Evolutionary conservation across 2,329 filamentous ascomycete genomes (phyloP).

Genomic region (Paradendryphiella salina): DNA sequence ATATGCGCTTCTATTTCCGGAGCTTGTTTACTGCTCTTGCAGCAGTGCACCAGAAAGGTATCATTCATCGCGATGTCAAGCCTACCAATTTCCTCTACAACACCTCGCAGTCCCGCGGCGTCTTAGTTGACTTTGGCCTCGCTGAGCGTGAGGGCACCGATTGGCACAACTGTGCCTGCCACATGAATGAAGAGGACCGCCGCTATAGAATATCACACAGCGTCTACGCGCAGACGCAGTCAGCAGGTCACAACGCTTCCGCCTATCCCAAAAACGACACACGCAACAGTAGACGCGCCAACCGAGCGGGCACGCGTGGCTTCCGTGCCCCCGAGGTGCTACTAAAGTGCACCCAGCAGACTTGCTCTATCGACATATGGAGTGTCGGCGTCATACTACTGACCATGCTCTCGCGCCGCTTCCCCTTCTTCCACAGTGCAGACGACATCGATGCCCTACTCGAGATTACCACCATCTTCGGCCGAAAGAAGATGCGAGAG

Average conservation of each 20-base stretch:
- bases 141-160: slow-evolving; percentile 76
- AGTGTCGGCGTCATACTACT: slow-evolving; percentile 94
- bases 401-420: slow-evolving; percentile 88
- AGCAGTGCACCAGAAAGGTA: slow-evolving; percentile 79
- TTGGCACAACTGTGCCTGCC: slow-evolving; percentile 79
- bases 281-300: slow-evolving; percentile 84
- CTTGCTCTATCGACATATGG: slow-evolving; percentile 92
- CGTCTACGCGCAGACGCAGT: slow-evolving; percentile 61
- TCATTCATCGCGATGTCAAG: slow-evolving; percentile 94
- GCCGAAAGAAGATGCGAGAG: slow-evolving; percentile 77
- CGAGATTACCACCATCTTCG: slow-evolving; percentile 95
- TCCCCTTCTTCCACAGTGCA: slow-evolving; percentile 98
- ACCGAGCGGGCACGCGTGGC: slow-evolving; percentile 90
- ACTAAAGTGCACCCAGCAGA: slow-evolving; percentile 95
- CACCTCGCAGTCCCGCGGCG: slow-evolving; percentile 74
- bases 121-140: slow-evolving; percentile 98
- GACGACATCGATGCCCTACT: slow-evolving; percentile 98
- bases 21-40: slow-evolving; percentile 84
- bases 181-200: slow-evolving; percentile 65
- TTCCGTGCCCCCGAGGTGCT: slow-evolving; percentile 96
- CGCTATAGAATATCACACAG: slow-evolving; percentile 60
- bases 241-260: slow-evolving; percentile 46
- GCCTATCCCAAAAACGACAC: slow-evolving; percentile 90
- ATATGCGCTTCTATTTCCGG: slow-evolving; percentile 87
- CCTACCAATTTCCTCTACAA: slow-evolving; percentile 98